Percentiles rank a stretch among this genome's conserved stretches.
These are phyloP conservation scores for Hansenula lynferdii DNA, from an alignment of 1,139 yeast genomes.

Conservation along the genomic window DNA sequence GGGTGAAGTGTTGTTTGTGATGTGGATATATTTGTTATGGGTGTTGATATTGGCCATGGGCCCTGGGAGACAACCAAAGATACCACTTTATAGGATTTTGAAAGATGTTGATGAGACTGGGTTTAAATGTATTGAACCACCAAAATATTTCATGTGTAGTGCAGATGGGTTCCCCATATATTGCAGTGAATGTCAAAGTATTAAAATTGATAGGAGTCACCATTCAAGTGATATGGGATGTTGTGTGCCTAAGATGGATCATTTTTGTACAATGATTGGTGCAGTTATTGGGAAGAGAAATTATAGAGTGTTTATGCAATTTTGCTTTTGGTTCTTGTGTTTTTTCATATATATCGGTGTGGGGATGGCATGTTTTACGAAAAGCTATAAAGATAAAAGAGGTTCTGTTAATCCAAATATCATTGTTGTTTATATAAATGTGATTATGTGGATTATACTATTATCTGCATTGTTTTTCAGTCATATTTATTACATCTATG, in stretches of 20 bases:
- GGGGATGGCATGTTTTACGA: slow-evolving; percentile 26
- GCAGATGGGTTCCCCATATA: slow-evolving; percentile 56
- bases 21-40: slow-evolving; percentile 23
- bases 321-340: slow-evolving; percentile 31
- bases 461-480: slow-evolving; percentile 32
- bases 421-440: slow-evolving; percentile 36
- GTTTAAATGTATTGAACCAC: slow-evolving; percentile 29
- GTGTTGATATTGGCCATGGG: slow-evolving; percentile 20
- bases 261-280: slow-evolving; percentile 64
- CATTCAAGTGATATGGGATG: slow-evolving; percentile 43
- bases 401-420: slow-evolving; percentile 38
- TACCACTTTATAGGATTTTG: slow-evolving; percentile 27
- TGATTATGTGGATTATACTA: slow-evolving; percentile 40
- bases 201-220: slow-evolving; percentile 50
- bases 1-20: slow-evolving; percentile 21
- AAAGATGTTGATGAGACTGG: slow-evolving; percentile 12
- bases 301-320: slow-evolving; percentile 48
- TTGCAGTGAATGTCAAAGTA: slow-evolving; percentile 49
- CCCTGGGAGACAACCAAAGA: slow-evolving; percentile 24
- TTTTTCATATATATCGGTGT: slow-evolving; percentile 30
- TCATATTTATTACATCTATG: slow-evolving; percentile 34
- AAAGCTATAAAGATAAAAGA: slow-evolving; percentile 24
- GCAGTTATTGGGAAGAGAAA: slow-evolving; percentile 51
- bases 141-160: slow-evolving; percentile 53
- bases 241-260: slow-evolving; percentile 60